Evolutionary conservation across 202 grass and related monocot species (phyloP), one percentile per base, ranked within the genome.

Genomic region (Setaria viridis): DNA sequence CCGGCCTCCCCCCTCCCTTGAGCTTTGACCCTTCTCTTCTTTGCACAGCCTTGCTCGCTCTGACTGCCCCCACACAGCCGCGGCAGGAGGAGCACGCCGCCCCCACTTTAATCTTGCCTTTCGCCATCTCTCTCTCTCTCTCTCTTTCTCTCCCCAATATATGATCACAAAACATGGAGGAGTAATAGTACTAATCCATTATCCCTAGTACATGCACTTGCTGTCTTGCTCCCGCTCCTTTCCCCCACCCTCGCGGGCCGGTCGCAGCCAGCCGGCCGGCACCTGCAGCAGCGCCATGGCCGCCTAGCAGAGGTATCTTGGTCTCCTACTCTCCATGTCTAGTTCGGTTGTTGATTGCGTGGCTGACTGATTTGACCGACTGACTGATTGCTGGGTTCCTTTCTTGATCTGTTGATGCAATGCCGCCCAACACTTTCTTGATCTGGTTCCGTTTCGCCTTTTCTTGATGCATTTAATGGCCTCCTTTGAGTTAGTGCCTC

Each of bases 341-440:
- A 3, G 7, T 39, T n/a, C 10, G 20, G 2, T 66, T 35, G 32
- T 17, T 64, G 45, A 13, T 32, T 73, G 70, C 70, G 16, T 51
- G n/a, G 1, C 51, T 85, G 66, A 71, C 65, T 70, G 83, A 78
- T 53, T 70, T 67, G 82, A 76, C 39, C 43, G 82, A 76, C n/a
- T 49, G 73, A 34, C 33, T 76, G 33, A 43, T 35, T 74, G 68
- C 14, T 33, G 47, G 14, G 51, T 13, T 85, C 41, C 19, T 55
- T 72, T 79, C 80, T 79, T 88, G 74, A 65, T 88, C 66, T 88
- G 74, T 56, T 30, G 54, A 72, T 88, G 74, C 80, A 84, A 88
- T 79, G 74, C 46, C 49, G 4, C 42, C 55, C 39, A 5, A 41
- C 4, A 4, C 11, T 83, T 82, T 63, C 86, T 71, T 55, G 45